phyloP scores from a whole-genome alignment of 768 basidiomycete genomes.

The Pleurotus eryngii region DNA sequence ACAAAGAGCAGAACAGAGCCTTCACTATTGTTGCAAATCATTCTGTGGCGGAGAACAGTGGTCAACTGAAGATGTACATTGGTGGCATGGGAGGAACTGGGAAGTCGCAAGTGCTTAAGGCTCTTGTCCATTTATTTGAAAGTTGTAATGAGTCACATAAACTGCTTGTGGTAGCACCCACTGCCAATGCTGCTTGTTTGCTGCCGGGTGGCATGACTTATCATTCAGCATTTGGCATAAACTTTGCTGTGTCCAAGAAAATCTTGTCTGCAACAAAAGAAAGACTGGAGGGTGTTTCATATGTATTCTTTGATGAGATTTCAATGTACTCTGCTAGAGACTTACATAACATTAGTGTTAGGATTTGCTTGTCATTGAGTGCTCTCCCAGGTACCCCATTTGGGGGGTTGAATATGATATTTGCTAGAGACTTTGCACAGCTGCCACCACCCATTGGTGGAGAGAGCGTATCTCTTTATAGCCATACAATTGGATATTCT shows the following conservation, averaged over 20 bases:
- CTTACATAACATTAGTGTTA: constrained; percentile 22
- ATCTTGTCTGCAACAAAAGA: constrained; percentile 1
- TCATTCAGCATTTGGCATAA: constrained; percentile 20
- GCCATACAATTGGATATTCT: constrained; percentile 9
- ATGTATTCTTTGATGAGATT: constrained; percentile 39
- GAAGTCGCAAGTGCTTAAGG: constrained; percentile 18
- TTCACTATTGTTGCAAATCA: constrained; percentile 22
- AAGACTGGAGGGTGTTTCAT: constrained; percentile 24
- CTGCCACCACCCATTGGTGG: constrained; percentile 17
- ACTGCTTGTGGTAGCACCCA: constrained; percentile 18
- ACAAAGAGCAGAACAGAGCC: not conserved
- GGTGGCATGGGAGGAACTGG: constrained; percentile 27
- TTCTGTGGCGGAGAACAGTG: not conserved
- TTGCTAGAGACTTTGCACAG: constrained; percentile 40
- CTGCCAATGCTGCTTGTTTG: constrained; percentile 18
- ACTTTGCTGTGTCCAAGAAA: constrained; percentile 1
- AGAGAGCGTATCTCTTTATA: constrained; percentile 17
- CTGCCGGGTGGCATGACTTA: constrained; percentile 21
- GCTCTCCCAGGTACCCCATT: constrained; percentile 20
- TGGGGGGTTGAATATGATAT: constrained; percentile 34
- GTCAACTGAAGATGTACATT: constrained; percentile 23
- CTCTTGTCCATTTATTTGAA: constrained; percentile 13
- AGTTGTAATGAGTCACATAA: constrained; percentile 6
- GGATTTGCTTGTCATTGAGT: constrained; percentile 17
- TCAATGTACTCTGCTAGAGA: constrained; percentile 35